Evolutionary conservation across 345 rosid genomes (phyloP), one percentile per base, ranked within the genome.

Genomic region (Citrus maxima): DNA sequence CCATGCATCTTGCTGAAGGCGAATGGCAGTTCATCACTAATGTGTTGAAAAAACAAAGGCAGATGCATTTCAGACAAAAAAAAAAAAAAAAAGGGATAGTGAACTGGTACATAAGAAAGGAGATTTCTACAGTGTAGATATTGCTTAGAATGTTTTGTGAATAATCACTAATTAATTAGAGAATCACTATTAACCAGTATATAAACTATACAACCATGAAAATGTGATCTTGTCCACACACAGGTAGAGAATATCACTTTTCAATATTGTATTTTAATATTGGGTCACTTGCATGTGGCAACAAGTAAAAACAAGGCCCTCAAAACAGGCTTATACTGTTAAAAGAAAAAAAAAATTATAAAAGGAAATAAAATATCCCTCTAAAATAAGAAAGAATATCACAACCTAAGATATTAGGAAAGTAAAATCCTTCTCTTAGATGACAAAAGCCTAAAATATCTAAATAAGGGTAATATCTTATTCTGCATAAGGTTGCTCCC

Each of bases 1-100:
- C 90, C 98, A 91, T 87, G 91, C 99, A 96, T 96, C 80, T 90
- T 93, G 82, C 72, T 58, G 84, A 82, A 81, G 83, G 82, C 59
- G 70, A 84, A 86, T 72, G 73, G 70, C 85, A 70, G 83, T 80
- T 88, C 93, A 90, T 92, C 82, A 85, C 96, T 87, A 86, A 58
- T 77, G 76, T 66, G 72, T 74, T 74, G 59, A 62, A 75, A 78
- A 38, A 10, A 75, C 80, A 71, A 73, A 72, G 40, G 72, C 42
- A 74, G 25, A 19, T 35, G 61, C 66, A 35, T 28, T 55, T 77
- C 77, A 81, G 68, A 37, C 55, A 30, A 68, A 28, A 69, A 70
- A 34, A 5, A 32, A 5, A 32, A 32, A 34, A 34, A 67, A 69
- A 74, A 60, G 51, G 28, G n/a, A 25, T 18, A 13, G 34, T 24